Evolutionary conservation across 2,329 filamentous ascomycete species (phyloP).

Genomic region (Mycogone perniciosa): DNA sequence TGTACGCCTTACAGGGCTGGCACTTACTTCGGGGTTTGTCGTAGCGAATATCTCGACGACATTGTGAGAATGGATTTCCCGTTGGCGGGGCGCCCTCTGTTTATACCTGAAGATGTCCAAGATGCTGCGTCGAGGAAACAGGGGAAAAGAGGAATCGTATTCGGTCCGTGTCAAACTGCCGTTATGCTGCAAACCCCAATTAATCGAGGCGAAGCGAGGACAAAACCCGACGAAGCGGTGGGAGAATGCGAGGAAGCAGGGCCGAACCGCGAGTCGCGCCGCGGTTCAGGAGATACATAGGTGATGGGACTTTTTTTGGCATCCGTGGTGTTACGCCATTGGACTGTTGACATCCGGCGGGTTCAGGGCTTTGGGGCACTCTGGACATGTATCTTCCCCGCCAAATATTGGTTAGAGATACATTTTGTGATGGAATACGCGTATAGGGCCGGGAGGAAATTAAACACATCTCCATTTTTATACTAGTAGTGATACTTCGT

Average conservation of each 20-base stretch:
- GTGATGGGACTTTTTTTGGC: conserved; percentile 10
- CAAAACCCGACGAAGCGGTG: background rate
- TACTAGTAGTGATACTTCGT: background rate
- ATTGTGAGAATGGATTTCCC: conserved; percentile 13
- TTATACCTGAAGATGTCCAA: background rate
- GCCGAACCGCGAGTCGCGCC: background rate
- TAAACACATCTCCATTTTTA: background rate
- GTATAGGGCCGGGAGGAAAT: background rate
- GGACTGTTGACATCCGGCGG: conserved; percentile 8
- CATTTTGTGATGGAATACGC: conserved; percentile 3
- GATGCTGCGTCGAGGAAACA: background rate
- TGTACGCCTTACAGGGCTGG: background rate
- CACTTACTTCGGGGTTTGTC: conserved; percentile 26
- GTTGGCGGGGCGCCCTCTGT: background rate
- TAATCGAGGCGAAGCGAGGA: conserved; percentile 1
- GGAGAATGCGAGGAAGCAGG: background rate
- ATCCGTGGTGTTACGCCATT: conserved; percentile 14
- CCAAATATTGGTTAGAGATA: background rate
- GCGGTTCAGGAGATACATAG: conserved; percentile 8
- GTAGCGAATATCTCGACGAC: conserved; percentile 24
- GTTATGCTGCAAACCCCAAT: background rate
- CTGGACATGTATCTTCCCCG: background rate
- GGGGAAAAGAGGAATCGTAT: background rate
- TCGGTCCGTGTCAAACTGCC: background rate
- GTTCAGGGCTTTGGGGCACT: background rate